Base-by-base conservation (phyloP, 352 stramenopile genomes). In the Phytopythium sindhum region DNA sequence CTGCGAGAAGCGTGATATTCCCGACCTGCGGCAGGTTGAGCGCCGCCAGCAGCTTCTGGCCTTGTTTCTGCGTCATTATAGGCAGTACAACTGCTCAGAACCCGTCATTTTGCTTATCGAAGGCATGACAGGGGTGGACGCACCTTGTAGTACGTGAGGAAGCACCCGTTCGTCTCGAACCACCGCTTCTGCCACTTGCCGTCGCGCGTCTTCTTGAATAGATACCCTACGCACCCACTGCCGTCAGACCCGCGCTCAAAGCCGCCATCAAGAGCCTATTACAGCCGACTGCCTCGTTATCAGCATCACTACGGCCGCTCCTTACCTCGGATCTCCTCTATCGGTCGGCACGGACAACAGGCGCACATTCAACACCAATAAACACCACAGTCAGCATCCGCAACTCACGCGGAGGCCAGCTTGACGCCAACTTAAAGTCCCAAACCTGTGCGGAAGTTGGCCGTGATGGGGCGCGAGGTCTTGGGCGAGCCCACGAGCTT, bases 111-210 rank as follows among this genome's bases (percentile, higher is more conserved):
- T 50, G 8, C 42, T 23, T 19, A 23, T 9, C 17, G 42, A 50
- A 23, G 58, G 66, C 85, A 75, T 21, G 4, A 10, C 31, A 37
- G 42, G 11, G n/a, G 0, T 5, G 23, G 50, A 14, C 58, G 41
- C 65, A 96, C 88, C 81, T 99, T 99, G 80, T 99, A 99, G 82
- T 99, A 99, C 17, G 96, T 98, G 42, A 99, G 84, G 79, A 98
- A 98, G 73, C 97, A 97, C 53, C 97, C 97, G 70, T 99, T 98
- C 11, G 93, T 98, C 81, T 99, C 97, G 71, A 99, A 99, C 91
- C 95, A 99, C 60, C 97, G 88, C 76, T 97, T 98, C 73, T 99
- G 97, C 97, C 97, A 98, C 70, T 96, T 96, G 70, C 90, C 91
- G 61, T 97, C 90, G 62, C 91, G 88, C 57, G 92, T 97, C 68